Percentiles rank a stretch among this genome's conserved stretches.
Evolutionary conservation across 208 protist genomes (phyloP).

Genomic region (Novymonas esmeraldas): DNA sequence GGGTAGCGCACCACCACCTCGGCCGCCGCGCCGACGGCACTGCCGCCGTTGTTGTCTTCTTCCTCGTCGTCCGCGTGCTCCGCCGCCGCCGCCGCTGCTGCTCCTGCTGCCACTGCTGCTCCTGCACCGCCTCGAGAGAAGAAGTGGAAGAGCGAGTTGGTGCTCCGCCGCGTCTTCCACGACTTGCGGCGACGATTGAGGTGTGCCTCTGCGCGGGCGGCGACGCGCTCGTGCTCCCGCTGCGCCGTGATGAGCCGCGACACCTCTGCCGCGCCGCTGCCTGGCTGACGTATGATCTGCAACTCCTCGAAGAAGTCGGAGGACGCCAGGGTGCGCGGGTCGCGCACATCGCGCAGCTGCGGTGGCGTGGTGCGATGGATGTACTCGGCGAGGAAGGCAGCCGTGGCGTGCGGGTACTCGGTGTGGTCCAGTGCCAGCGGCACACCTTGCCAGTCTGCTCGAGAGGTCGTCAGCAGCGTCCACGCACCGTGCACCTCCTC

Average conservation of each 20-base stretch:
- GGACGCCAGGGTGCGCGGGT: constrained; percentile 32
- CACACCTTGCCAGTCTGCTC: constrained; percentile 12
- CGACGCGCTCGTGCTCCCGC: constrained; percentile 5
- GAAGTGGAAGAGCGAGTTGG: not conserved
- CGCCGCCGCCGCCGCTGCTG: not conserved
- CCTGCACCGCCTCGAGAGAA: too few relatives aligned
- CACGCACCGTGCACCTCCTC: constrained; percentile 1
- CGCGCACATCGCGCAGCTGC: constrained; percentile 21
- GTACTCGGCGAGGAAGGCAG: constrained; percentile 10
- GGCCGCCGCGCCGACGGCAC: not conserved
- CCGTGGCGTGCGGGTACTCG: constrained; percentile 12
- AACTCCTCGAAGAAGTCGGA: constrained; percentile 47
- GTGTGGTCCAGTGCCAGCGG: constrained; percentile 1
- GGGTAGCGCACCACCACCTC: constrained; percentile 17
- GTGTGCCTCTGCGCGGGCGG: constrained; percentile 14
- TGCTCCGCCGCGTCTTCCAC: constrained; percentile 7
- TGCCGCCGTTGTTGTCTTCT: not conserved
- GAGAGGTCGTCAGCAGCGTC: constrained; percentile 9
- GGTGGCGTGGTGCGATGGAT: constrained; percentile 17
- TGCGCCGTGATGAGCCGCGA: constrained; percentile 3
- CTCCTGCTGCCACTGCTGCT: not conserved
- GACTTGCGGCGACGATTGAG: constrained; percentile 7
- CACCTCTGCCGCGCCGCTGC: constrained; percentile 5
- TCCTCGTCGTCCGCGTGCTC: too few relatives aligned
- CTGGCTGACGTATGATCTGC: constrained; percentile 32